phyloP scores from a whole-genome alignment of 495 filamentous ascomycete genomes.

The Tuber microsphaerosporum region DNA sequence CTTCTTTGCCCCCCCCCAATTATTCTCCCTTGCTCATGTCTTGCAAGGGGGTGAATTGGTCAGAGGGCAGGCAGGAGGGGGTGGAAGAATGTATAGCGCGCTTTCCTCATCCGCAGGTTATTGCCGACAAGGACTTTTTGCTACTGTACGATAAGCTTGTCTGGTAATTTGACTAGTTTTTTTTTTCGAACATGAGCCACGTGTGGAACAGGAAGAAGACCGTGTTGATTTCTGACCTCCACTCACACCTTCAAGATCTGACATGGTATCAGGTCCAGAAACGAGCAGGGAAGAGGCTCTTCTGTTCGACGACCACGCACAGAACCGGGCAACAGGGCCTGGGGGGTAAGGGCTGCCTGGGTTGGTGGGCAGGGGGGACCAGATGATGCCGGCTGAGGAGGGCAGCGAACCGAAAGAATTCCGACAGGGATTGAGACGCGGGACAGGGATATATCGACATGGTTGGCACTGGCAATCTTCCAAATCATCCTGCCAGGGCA shows the following conservation, averaged over 20 bases:
- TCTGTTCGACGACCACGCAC: conserved; percentile 35
- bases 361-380: conserved; percentile 28
- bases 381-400: conserved; percentile 37
- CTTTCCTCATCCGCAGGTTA: conserved; percentile 30
- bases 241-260: conserved; percentile 24
- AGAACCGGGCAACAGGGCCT: conserved; percentile 39
- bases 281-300: conserved; percentile 25
- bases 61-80: neutral
- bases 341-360: conserved; percentile 32
- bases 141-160: conserved; percentile 33
- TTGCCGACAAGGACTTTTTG: conserved; percentile 30
- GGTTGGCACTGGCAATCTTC: conserved; percentile 40
- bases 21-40: neutral
- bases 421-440: conserved; percentile 33
- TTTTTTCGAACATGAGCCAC: neutral
- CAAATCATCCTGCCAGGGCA: conserved; percentile 23
- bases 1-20: neutral
- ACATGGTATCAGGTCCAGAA: conserved; percentile 15
- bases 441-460: conserved; percentile 36
- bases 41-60: conserved; percentile 1
- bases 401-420: conserved; percentile 38
- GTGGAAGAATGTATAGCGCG: conserved; percentile 21
- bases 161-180: neutral
- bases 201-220: neutral
- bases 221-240: neutral